A percentile compares a stretch with the other conserved stretches of the same genome.
Conservation (phyloP, 1,139 yeast species). For the Pichia sp. region DNA sequence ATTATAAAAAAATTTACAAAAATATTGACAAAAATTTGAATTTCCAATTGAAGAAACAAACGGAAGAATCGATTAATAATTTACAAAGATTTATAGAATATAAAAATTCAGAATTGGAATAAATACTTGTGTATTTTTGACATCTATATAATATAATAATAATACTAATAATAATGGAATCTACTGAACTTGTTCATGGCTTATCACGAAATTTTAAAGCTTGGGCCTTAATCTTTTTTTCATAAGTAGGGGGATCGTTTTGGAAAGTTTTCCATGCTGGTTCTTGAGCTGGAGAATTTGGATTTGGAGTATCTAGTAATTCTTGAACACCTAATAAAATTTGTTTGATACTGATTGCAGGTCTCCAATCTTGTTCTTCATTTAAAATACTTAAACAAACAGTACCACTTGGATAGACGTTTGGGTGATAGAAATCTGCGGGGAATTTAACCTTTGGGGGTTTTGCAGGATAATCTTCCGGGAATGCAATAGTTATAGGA, state of each 20-base stretch:
- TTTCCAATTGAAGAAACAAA: conserved; percentile 51
- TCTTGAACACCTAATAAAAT: conserved; percentile 91
- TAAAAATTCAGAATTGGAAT: conserved; percentile 39
- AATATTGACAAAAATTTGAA: conserved; percentile 64
- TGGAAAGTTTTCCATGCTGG: conserved; percentile 89
- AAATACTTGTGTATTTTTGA: neutral
- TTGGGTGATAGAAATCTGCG: conserved; percentile 88
- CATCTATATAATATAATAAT: neutral
- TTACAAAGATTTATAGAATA: conserved; percentile 72
- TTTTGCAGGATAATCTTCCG: conserved; percentile 91
- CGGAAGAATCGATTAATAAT: conserved; percentile 63
- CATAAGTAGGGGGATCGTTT: conserved; percentile 61
- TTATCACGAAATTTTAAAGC: conserved; percentile 50
- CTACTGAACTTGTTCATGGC: neutral
- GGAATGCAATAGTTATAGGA: conserved; percentile 77
- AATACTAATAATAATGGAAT: neutral
- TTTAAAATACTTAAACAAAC: conserved; percentile 87
- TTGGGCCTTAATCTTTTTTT: conserved; percentile 73
- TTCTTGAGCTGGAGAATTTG: conserved; percentile 95
- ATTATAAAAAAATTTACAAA: conserved; percentile 48
- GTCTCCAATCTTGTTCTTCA: conserved; percentile 97
- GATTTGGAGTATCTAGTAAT: conserved; percentile 81
- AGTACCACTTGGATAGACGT: conserved; percentile 95
- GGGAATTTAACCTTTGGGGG: conserved; percentile 93
- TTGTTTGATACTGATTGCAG: conserved; percentile 89